These are phyloP conservation scores for Gymnopilus junonius DNA, from an alignment of 768 basidiomycete species.

Conservation along the genomic window DNA sequence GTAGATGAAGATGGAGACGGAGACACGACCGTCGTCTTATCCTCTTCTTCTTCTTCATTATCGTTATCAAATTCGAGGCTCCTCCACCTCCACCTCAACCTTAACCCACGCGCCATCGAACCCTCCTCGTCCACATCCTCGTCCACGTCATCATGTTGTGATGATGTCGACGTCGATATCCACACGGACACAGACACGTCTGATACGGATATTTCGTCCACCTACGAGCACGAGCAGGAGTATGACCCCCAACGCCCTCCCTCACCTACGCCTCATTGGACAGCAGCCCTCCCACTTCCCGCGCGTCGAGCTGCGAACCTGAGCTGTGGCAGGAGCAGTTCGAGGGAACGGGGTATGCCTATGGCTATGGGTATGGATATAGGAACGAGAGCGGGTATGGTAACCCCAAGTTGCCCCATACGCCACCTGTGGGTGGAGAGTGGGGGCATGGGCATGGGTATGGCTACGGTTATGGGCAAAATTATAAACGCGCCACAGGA, in stretches of 20 bases:
- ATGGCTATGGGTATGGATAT: too few species aligned
- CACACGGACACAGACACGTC: slow-evolving; percentile 13
- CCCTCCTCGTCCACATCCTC: too few species aligned
- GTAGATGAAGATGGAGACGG: too few species aligned
- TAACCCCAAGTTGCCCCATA: neutral
- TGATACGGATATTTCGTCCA: slow-evolving; percentile 30
- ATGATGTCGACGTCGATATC: neutral
- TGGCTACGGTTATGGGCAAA: too few species aligned
- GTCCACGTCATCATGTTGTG: neutral
- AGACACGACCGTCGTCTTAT: too few species aligned
- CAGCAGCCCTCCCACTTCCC: slow-evolving; percentile 37
- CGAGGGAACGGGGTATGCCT: neutral
- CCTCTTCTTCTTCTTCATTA: too few species aligned
- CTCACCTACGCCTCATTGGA: slow-evolving; percentile 41
- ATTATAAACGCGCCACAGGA: too few species aligned
- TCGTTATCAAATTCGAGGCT: too few species aligned
- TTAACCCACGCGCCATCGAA: neutral
- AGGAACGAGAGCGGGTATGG: too few species aligned
- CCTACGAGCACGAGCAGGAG: slow-evolving; percentile 6
- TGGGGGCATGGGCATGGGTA: neutral
- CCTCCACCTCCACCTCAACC: too few species aligned
- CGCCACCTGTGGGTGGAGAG: neutral
- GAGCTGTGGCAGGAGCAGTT: neutral
- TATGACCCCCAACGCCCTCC: slow-evolving; percentile 39
- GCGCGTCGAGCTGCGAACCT: slow-evolving; percentile 38